Base-by-base conservation (phyloP, 1,284 basidiomycete genomes). In the Heterobasidion irregulare region DNA sequence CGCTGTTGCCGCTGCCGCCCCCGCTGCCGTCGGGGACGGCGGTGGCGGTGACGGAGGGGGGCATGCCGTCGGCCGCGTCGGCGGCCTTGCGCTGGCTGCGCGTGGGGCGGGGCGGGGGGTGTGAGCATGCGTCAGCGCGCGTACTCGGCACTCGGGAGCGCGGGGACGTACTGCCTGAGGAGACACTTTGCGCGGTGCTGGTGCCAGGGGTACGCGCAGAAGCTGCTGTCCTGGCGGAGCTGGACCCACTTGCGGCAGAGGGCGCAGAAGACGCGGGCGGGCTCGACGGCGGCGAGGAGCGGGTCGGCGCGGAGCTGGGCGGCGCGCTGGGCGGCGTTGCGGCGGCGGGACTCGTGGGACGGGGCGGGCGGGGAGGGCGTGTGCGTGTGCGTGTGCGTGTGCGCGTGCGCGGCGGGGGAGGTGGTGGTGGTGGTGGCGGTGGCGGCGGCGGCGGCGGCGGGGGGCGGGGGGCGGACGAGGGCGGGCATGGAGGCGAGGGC, bases 181-280 rank as follows among this genome's bases (percentile, higher is more conserved):
- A 86, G 63, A 69, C 86, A 89, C 66, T 87, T 88, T 45, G 73
- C 77, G n/a, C 83, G 76, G 65, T 89, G 86, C 67, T 87, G 84
- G 54, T 80, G 64, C 86, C 86, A 89, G 26, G 86, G 86, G 65
- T 88, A 86, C 50, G 85, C 83, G 59, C 86, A 89, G 65, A 82
- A 89, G 48, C 79, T 80, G 57, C 75, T 78, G 61, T 89, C 86
- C 65, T 88, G 85, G 50, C 86, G 68, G 33, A 89, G 73, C 65
- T 87, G 86, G 0, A 89, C 86, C 87, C 86, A 89, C 67, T 89
- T 89, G 61, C 78, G 74, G 64, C 87, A 89, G 1, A 88, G 67
- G 5, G 75, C 74, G 63, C 86, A 89, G 63, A 88, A 87, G 1
- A 89, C 86, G 26, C 84, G 74, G 63, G 85, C 86, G 0, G 86